These are phyloP conservation scores for Phalaenopsis aphrodite DNA, from an alignment of 106 monocot species.

Conservation along the genomic window DNA sequence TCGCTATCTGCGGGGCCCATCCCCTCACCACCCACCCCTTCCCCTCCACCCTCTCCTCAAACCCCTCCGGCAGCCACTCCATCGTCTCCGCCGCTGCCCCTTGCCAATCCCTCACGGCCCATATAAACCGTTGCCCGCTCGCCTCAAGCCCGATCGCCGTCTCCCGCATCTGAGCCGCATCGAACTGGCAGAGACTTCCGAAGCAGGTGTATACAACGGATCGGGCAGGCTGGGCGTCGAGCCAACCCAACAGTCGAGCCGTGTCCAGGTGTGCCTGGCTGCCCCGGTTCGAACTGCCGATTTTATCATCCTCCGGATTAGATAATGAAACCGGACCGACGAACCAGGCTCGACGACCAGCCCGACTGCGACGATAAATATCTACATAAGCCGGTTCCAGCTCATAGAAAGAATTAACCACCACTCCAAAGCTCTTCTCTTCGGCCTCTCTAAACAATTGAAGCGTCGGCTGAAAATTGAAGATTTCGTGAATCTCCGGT, in stretches of 20 bases:
- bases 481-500: constrained; percentile 9
- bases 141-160: constrained; percentile 18
- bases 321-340: constrained; percentile 18
- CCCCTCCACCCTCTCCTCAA: constrained; percentile 16
- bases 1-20: constrained; percentile 18
- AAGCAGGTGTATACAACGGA: constrained; percentile 48
- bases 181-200: constrained; percentile 35
- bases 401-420: constrained; percentile 17
- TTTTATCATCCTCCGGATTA: neutral
- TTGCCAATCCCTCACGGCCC: constrained; percentile 9
- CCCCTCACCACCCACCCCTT: constrained; percentile 16
- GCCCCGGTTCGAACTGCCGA: neutral
- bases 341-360: constrained; percentile 3
- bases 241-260: constrained; percentile 17
- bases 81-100: neutral
- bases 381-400: constrained; percentile 20
- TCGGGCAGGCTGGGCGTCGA: constrained; percentile 12
- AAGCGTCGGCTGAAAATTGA: neutral
- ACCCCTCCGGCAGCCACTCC: constrained; percentile 15
- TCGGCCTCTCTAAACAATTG: neutral
- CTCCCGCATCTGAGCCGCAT: constrained; percentile 28
- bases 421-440: constrained; percentile 13
- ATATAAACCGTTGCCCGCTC: constrained; percentile 14
- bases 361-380: neutral
- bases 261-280: neutral